These are phyloP conservation scores for Wickerhamomyces strasburgensis DNA, from an alignment of 805 yeast genomes.

Conservation along the genomic window DNA sequence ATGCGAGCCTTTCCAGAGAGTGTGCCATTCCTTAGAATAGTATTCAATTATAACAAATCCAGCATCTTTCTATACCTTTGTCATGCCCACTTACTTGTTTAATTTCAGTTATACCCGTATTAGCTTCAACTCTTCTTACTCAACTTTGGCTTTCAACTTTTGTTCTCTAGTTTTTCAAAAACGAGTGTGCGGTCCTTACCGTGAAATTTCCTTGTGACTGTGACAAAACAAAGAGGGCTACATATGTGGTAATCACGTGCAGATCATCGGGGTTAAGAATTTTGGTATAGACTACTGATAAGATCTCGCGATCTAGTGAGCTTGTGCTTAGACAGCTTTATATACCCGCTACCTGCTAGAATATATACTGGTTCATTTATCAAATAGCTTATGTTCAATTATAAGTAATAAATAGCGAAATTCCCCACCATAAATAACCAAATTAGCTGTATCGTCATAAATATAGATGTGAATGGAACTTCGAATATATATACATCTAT, in stretches of 20 bases:
- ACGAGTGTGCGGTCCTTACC: constrained; percentile 11
- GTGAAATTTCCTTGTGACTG: background rate
- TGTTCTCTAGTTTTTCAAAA: constrained; percentile 14
- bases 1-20: too few relatives aligned
- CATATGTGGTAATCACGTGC: background rate
- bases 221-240: background rate
- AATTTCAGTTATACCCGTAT: constrained; percentile 6
- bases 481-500: background rate
- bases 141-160: constrained; percentile 10
- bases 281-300: too few relatives aligned
- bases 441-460: too few relatives aligned
- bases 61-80: background rate
- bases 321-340: too few relatives aligned
- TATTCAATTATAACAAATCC: too few relatives aligned
- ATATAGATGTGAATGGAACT: background rate
- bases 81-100: constrained; percentile 16
- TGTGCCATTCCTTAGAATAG: too few relatives aligned
- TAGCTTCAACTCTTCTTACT: background rate
- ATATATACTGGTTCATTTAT: too few relatives aligned
- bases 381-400: background rate
- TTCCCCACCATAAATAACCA: background rate
- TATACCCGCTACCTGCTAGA: too few relatives aligned
- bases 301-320: too few relatives aligned
- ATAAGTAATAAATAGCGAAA: background rate
- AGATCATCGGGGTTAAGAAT: too few relatives aligned